These are phyloP conservation scores for Ustulina deusta DNA, from an alignment of 2,329 filamentous ascomycete species.

Conservation along the genomic window DNA sequence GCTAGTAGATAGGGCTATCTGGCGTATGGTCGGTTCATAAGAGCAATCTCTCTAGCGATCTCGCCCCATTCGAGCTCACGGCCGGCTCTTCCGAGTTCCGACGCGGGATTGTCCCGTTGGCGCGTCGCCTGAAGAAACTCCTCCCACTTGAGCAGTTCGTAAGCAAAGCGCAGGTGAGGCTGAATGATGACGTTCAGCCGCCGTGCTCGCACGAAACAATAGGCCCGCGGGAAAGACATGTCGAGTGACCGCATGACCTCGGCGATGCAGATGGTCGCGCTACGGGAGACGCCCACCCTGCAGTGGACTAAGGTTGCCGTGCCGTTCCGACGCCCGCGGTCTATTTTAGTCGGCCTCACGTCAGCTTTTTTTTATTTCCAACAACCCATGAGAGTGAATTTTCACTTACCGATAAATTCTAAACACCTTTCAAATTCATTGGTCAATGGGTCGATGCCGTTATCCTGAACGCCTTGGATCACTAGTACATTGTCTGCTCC, in stretches of 20 bases:
- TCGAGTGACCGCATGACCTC: constrained; percentile 89
- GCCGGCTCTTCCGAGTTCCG: constrained; percentile 58
- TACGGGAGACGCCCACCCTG: constrained; percentile 93
- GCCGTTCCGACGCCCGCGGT: constrained; percentile 79
- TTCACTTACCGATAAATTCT: constrained; percentile 84
- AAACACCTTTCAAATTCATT: constrained; percentile 87
- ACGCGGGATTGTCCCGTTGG: constrained; percentile 56
- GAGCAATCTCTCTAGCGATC: constrained; percentile 87
- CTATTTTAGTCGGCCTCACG: constrained; percentile 59
- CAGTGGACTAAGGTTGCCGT: constrained; percentile 95
- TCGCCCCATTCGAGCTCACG: constrained; percentile 93
- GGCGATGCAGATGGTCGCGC: constrained; percentile 98
- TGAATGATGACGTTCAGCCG: constrained; percentile 98
- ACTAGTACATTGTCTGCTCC: constrained; percentile 81
- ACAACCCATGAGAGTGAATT: background rate
- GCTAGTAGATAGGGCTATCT: constrained; percentile 58
- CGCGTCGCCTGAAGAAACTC: constrained; percentile 73
- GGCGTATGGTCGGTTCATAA: constrained; percentile 96
- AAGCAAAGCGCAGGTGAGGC: constrained; percentile 92
- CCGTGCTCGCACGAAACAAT: constrained; percentile 94
- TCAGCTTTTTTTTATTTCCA: constrained; percentile 17
- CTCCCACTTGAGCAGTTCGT: constrained; percentile 97
- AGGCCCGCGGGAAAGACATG: constrained; percentile 89
- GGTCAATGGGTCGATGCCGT: constrained; percentile 92
- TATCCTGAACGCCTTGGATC: constrained; percentile 91